Percentiles rank a stretch among this genome's conserved stretches.
phyloP scores from a whole-genome alignment of 768 basidiomycete genomes.

The Phaffia tasmanica region DNA sequence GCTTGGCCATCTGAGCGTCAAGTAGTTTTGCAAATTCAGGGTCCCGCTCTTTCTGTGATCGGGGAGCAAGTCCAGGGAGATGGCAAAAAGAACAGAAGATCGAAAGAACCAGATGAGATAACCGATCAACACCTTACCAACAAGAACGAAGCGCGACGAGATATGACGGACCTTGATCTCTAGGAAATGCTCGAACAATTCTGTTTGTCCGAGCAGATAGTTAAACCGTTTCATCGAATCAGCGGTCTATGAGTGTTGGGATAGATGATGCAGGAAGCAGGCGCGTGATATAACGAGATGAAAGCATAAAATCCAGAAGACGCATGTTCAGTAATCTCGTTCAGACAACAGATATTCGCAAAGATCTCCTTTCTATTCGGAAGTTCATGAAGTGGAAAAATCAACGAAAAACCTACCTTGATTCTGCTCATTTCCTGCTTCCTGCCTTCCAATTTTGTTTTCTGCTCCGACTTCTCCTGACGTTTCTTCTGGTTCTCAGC shows the following conservation, averaged over 20 bases:
- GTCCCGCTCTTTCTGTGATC: conserved; percentile 64
- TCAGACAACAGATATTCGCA: no score
- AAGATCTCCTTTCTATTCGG: no score
- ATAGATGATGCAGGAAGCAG: no score
- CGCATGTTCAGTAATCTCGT: no score
- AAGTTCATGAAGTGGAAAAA: no score
- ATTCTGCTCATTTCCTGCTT: no score
- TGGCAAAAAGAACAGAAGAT: neutral
- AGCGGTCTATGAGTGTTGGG: conserved; percentile 53
- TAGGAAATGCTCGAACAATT: conserved; percentile 95
- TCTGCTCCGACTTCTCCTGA: no score
- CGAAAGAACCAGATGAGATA: neutral
- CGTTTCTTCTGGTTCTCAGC: no score
- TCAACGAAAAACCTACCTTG: no score
- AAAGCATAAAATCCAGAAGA: no score
- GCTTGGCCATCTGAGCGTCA: conserved; percentile 51
- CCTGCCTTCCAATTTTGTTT: no score
- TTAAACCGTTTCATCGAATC: conserved; percentile 95
- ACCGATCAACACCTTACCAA: neutral
- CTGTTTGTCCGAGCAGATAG: conserved; percentile 95
- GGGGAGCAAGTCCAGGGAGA: neutral
- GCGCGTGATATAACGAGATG: no score
- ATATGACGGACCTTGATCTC: conserved; percentile 66
- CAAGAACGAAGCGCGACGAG: neutral
- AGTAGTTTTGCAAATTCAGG: conserved; percentile 84